phyloP scores from a whole-genome alignment of 495 filamentous ascomycete species.

The Annulohypoxylon moriforme region DNA sequence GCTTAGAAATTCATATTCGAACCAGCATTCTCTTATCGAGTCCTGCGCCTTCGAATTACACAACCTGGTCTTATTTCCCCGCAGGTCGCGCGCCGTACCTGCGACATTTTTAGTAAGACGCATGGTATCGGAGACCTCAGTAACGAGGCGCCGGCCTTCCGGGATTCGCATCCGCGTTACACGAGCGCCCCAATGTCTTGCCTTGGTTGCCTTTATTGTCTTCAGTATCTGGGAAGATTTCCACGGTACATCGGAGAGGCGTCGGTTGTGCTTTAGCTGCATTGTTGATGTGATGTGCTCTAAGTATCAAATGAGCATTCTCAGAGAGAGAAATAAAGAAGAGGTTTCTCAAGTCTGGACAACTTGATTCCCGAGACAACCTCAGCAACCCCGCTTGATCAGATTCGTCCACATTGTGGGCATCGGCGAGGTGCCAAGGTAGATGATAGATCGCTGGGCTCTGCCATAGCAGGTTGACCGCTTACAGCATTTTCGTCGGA shows the following conservation, averaged over 20 bases:
- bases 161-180: slow-evolving; percentile 35
- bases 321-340: background rate
- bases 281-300: slow-evolving; percentile 11
- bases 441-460: slow-evolving; percentile 28
- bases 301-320: background rate
- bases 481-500: slow-evolving; percentile 7
- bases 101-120: slow-evolving; percentile 15
- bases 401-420: background rate
- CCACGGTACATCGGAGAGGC: background rate
- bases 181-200: slow-evolving; percentile 23
- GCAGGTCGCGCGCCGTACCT: slow-evolving; percentile 26
- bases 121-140: slow-evolving; percentile 9
- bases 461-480: slow-evolving; percentile 21
- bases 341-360: background rate
- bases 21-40: slow-evolving; percentile 12
- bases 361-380: slow-evolving; percentile 11
- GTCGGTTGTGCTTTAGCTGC: slow-evolving; percentile 11
- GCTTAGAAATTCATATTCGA: background rate
- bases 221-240: slow-evolving; percentile 5
- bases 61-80: slow-evolving; percentile 13
- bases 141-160: slow-evolving; percentile 27
- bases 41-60: background rate
- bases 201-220: background rate
- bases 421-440: slow-evolving; percentile 10
- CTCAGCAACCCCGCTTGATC: slow-evolving; percentile 6